Base-by-base conservation (phyloP, 805 yeast genomes). In the Candida maesae region DNA sequence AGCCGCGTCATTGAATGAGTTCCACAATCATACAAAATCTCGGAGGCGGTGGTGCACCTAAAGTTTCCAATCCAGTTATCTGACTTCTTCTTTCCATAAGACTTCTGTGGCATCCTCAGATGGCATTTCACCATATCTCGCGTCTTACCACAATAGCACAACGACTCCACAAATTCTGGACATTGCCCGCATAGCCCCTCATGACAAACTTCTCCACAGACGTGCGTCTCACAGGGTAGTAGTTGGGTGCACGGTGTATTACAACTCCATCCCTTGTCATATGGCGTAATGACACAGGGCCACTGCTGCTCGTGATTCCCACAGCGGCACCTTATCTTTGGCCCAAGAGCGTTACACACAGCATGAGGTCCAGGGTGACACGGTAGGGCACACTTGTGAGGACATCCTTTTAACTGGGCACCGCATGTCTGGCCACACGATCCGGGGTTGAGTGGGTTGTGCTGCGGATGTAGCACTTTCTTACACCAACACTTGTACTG, bases 301-400 rank as follows among this genome's bases (percentile, higher is more conserved):
- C 78, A 63, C 55, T 85, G 93, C 39, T 73, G 74, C 13, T 69
- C 59, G 37, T 74, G 68, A 29, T 71, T 73, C 2, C 96, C 96
- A 67, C 97, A 89, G 21, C 69, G 67, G 61, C 96, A 89, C 29
- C 64, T 64, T 66, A 84, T 63, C 9, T 67, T 61, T 0, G 95
- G 91, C 0, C 91, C 88, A 58, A 83, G 63, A 2, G 95, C 88
- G 12, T 84, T 79, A 65, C 97, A 89, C 29, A 68, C 67, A 1
- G 87, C 79, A 61, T 90, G 96, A 1, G 89, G 84, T 0, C 96
- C 97, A 2, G 96, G 91, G 59, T 89, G 97, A 58, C 97, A 89
- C 13, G 73, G 71, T 4, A 79, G 64, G 1, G 84, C 63, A 56
- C 97, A 89, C 3, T 78, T 75, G 58, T 89, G 97, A 2, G 79